Conservation (phyloP, 306 rosid genomes). For the Inga laurina region DNA sequence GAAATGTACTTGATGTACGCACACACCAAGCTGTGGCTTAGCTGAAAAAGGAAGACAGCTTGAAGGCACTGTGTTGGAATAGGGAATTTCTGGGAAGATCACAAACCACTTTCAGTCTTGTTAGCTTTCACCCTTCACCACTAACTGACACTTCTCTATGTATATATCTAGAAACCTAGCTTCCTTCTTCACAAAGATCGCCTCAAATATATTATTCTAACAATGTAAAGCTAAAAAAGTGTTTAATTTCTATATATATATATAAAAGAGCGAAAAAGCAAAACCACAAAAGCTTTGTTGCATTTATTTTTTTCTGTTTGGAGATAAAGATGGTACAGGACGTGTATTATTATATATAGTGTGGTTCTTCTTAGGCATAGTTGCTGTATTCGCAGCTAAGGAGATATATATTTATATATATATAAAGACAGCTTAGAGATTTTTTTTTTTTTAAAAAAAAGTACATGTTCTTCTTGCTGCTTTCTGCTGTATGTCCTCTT, state of each 20-base stretch:
- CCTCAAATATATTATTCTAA: neutral
- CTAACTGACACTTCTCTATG: conserved; percentile 32
- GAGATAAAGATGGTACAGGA: neutral
- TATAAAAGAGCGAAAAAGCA: neutral
- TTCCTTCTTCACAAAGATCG: conserved; percentile 32
- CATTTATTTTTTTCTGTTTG: conserved; percentile 31
- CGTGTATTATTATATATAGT: neutral
- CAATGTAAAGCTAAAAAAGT: conserved; percentile 32
- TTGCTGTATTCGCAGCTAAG: conserved; percentile 41
- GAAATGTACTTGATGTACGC: conserved; percentile 25
- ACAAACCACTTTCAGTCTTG: neutral
- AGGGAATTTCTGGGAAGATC: conserved; percentile 38
- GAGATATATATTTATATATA: neutral
- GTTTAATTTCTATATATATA: neutral
- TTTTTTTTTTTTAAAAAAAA: neutral
- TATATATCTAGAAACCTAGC: neutral
- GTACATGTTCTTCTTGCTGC: neutral
- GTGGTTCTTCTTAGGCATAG: conserved; percentile 16
- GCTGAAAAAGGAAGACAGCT: conserved; percentile 63
- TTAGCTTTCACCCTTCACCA: conserved; percentile 26
- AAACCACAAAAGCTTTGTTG: conserved; percentile 34
- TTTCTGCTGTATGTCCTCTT: neutral
- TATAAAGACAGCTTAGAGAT: neutral
- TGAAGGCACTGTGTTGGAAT: conserved; percentile 61
- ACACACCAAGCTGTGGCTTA: no score